Evolutionary conservation across 352 stramenopile genomes (phyloP).

Genomic region (Globisporangium middletonii): DNA sequence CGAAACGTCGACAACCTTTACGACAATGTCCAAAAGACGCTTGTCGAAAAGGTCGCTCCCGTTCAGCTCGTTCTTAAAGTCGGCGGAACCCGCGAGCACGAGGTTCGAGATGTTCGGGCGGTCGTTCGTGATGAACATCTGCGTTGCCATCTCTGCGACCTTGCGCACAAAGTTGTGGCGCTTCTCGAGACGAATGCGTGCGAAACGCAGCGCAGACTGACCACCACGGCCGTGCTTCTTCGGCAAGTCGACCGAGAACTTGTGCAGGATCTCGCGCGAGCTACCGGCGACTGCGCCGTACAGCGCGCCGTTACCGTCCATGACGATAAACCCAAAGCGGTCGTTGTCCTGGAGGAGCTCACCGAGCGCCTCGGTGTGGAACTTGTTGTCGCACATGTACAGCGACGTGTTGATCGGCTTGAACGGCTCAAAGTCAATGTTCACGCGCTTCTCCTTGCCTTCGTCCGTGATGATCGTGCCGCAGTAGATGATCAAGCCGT

Average conservation of each 20-base stretch:
- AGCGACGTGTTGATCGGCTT: conserved; percentile 99
- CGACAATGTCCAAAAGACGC: conserved; percentile 92
- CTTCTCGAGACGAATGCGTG: conserved; percentile 98
- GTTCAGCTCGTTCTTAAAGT: conserved; percentile 99
- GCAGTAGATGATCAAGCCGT: conserved; percentile 99
- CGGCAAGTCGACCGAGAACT: conserved; percentile 96
- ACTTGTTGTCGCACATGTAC: conserved; percentile 99
- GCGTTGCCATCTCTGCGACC: conserved; percentile 96
- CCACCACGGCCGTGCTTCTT: conserved; percentile 99
- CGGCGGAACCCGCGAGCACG: conserved; percentile 97
- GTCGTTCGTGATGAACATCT: conserved; percentile 99
- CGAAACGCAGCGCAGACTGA: conserved; percentile 99
- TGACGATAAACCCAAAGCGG: conserved; percentile 99
- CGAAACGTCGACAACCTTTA: conserved; percentile 99
- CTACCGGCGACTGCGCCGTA: conserved; percentile 97
- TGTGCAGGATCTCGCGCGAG: conserved; percentile 91
- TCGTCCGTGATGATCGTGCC: conserved; percentile 99
- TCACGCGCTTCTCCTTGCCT: conserved; percentile 99
- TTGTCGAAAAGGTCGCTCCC: conserved; percentile 96
- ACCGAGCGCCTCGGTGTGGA: conserved; percentile 98
- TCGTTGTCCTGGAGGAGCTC: conserved; percentile 99
- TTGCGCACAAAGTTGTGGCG: conserved; percentile 99
- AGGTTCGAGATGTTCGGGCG: conserved; percentile 97
- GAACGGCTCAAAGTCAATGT: conserved; percentile 99
- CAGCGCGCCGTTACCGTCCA: conserved; percentile 99